Base-by-base conservation (phyloP, 2,329 filamentous ascomycete species). In the Scedosporium aurantiacum region DNA sequence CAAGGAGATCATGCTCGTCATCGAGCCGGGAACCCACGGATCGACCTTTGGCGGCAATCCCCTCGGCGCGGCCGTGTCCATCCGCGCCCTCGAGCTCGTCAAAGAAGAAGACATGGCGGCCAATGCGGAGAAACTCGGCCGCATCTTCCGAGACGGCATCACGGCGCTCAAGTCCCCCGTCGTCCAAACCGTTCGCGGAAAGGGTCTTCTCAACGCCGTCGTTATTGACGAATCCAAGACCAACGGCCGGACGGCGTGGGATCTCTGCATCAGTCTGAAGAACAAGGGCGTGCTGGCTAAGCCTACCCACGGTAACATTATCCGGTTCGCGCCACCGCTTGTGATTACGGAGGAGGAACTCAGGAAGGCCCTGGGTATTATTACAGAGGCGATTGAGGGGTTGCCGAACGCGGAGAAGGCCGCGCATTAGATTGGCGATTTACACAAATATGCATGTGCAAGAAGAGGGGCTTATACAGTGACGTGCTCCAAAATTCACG, bases 1-100 rank as follows among this genome's bases (percentile, higher is more conserved):
- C 69, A 91, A 88, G 76, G 92, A 97, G 62, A 81, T 97, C 65
- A 97, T 99, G 92, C 83, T 97, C 66, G 94, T 93, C 8, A 82
- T 99, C 65, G 94, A 99, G 80, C 90, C 94, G 27, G 94, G 94
- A 63, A 97, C 94, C 27, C 94, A 99, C 75, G 94, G 94, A 57
- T 96, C 91, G 50, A 99, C 94, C n/a, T 99, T 97, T 71, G 94
- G 94, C 64, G 94, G 94, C 58, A 99, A 99, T 76, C 94, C 94
- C 18, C 81, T 99, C 12, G 94, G 92, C 25, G 97, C 91, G 68
- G 94, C 94, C 45, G 90, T 99, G 32, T 95, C 93, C 25, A 96
- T 99, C 71, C 89, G 92, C 65, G 94, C 94, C 21, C 82, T 99
- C 54, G 92, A 99, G 79, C 83, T 99, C 61, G 87, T 99, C 67